Conservation (phyloP, 345 rosid genomes). For the Arabidopsis arenosa region DNA sequence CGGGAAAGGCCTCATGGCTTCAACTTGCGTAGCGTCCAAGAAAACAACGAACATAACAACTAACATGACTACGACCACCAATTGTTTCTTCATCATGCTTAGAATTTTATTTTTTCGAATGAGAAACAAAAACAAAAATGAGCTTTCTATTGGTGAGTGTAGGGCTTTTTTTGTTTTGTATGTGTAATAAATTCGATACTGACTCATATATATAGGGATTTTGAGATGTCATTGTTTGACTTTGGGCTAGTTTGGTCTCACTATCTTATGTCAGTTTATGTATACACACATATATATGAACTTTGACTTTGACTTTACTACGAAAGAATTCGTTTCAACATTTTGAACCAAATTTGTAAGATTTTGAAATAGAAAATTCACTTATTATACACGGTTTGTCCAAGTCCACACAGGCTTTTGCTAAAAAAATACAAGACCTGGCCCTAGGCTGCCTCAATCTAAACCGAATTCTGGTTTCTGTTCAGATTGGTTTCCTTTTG, state of each 20-base stretch:
- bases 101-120: neutral
- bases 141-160: slow-evolving; percentile 33
- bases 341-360: slow-evolving; percentile 29
- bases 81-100: slow-evolving; percentile 42
- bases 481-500: slow-evolving; percentile 14
- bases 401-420: slow-evolving; percentile 41
- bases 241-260: slow-evolving; percentile 30
- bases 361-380: slow-evolving; percentile 33
- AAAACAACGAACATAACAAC: slow-evolving; percentile 26
- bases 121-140: slow-evolving; percentile 4
- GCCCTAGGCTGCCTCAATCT: slow-evolving; percentile 28
- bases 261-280: slow-evolving; percentile 35
- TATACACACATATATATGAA: slow-evolving; percentile 23
- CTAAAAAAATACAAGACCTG: slow-evolving; percentile 5
- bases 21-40: slow-evolving; percentile 39
- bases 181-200: slow-evolving; percentile 28
- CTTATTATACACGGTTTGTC: slow-evolving; percentile 41
- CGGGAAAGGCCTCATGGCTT: slow-evolving; percentile 44
- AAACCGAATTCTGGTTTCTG: neutral
- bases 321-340: slow-evolving; percentile 33
- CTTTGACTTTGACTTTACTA: slow-evolving; percentile 46
- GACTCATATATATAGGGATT: slow-evolving; percentile 36
- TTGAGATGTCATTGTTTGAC: slow-evolving; percentile 45
- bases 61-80: slow-evolving; percentile 25
- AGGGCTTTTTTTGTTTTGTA: slow-evolving; percentile 10